phyloP scores from a whole-genome alignment of 805 yeast genomes.

The Myxozyma melibiosi region DNA sequence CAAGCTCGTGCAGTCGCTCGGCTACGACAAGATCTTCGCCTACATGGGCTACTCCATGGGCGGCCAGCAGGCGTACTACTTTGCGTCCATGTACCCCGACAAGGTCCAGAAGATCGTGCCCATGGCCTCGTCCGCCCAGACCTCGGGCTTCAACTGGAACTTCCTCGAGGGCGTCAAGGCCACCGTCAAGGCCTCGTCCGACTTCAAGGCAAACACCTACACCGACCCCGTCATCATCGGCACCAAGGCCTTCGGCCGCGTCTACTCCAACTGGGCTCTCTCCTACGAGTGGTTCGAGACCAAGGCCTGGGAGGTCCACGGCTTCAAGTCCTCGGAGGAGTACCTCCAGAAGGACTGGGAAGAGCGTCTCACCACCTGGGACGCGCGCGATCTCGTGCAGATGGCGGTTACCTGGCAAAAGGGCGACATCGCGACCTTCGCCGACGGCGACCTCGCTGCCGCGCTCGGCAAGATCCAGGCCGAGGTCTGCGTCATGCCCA shows the following conservation, averaged over 20 bases:
- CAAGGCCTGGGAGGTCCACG: conserved; percentile 30
- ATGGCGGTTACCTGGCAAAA: conserved; percentile 35
- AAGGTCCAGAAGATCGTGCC: conserved; percentile 30
- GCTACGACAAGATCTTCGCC: conserved; percentile 31
- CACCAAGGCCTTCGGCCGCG: conserved; percentile 33
- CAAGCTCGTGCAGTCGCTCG: conserved; percentile 24
- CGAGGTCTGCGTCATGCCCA: conserved; percentile 30
- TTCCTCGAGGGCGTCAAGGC: conserved; percentile 33
- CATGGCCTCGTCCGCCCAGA: conserved; percentile 32
- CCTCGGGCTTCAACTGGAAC: conserved; percentile 33
- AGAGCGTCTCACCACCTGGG: conserved; percentile 31
- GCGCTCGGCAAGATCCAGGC: conserved; percentile 31
- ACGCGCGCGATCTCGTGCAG: conserved; percentile 28
- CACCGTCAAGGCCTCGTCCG: conserved; percentile 26
- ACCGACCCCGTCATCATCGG: conserved; percentile 30
- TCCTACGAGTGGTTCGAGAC: conserved; percentile 33
- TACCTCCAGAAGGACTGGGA: conserved; percentile 31
- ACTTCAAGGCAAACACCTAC: conserved; percentile 27
- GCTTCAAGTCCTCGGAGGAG: conserved; percentile 31
- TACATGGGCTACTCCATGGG: conserved; percentile 35
- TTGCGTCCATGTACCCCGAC: conserved; percentile 32
- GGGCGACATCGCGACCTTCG: conserved; percentile 31
- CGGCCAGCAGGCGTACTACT: conserved; percentile 34
- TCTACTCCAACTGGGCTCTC: conserved; percentile 34
- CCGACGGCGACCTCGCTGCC: conserved; percentile 28